Evolutionary conservation across 2,329 filamentous ascomycete genomes (phyloP), one percentile per base, ranked within the genome.

Genomic region (Venturia nashicola): DNA sequence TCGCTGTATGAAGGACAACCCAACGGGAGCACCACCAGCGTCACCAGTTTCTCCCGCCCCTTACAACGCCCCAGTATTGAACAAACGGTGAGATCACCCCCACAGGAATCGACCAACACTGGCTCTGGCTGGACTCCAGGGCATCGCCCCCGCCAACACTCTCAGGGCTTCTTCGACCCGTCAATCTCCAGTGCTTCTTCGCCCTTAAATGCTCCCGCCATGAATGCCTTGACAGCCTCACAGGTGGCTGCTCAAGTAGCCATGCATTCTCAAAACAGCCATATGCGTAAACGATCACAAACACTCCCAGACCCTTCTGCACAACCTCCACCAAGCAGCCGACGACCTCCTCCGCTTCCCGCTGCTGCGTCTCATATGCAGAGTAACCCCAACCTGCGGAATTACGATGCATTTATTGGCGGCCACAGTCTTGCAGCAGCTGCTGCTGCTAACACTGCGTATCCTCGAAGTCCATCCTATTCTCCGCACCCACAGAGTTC

Each of bases 171-270:
- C 70, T 92, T 92, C 71, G 89, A 92, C 72, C 84, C 88, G 51
- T 86, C 82, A 27, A 77, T 92, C 59, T 87, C 88, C 27, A 86
- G 84, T 2, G 83, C 82, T 57, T 81, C 76, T 69, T 77, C 75
- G 2, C 83, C 83, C 67, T 85, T 82, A 27, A 71, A 76, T 82
- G 63, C 79, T 79, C 34, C 79, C 14, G 18, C 23, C 32, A 20
- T 51, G 44, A 59, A 40, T 59, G 76, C 76, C 42, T 70, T 85
- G 74, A 75, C 76, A 75, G 85, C 88, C n/a, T 90, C 88, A 73
- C 87, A 90, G 73, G 90, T 91, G 67, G 89, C 89, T 46, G 89
- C 89, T 64, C 85, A 88, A 20, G 86, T 89, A 11, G 89, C 89
- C 64, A 85, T 88, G 70, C 85, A 90, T 77, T 83, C 83, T 42